Evolutionary conservation across 2,329 filamentous ascomycete genomes (phyloP), one percentile per base, ranked within the genome.

Genomic region (Talaromyces sp.): DNA sequence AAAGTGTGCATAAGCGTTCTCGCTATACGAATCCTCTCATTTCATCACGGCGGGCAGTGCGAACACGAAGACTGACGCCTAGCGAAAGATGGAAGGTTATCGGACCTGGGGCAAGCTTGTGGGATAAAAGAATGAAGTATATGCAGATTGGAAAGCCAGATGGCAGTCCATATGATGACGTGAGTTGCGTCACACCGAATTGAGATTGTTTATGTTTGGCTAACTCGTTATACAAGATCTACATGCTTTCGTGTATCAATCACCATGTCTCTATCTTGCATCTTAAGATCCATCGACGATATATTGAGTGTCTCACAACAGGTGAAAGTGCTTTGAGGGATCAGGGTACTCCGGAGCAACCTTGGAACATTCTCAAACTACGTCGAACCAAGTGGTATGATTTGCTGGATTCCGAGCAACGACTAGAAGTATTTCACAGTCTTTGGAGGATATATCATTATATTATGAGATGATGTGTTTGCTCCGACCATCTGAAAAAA

Each of bases 211-310:
- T 59, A 65, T 66, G 10, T 6, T 31, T 22, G 16, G n/a, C 33
- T 56, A 22, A 56, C 31, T 22, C 16, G 3, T 5, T 41, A 37
- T 54, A 35, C 16, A 88, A 56, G 85, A 81, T 88, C 60, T 88
- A 85, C 74, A 82, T 88, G 80, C 70, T 88, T 57, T 88, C 86
- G 13, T 85, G 85, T 27, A 78, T 88, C 68, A 88, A 88, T 72
- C 86, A 87, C 74, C 87, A 89, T 69, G 79, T 88, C 67, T 82
- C 84, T 64, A 82, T 89, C 57, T 72, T 89, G 61, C 85, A 85
- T 68, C 77, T 89, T 57, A 83, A 81, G 37, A 80, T 89, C 52
- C 86, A 88, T 72, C 75, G 77, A 27, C 77, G 80, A 22, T 89
- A 89, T 71, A 72, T 87, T 39, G 80, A 84, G n/a, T 82, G 82